These are phyloP conservation scores for Fusarium sp. DNA, from an alignment of 2,329 filamentous ascomycete species.

Conservation along the genomic window DNA sequence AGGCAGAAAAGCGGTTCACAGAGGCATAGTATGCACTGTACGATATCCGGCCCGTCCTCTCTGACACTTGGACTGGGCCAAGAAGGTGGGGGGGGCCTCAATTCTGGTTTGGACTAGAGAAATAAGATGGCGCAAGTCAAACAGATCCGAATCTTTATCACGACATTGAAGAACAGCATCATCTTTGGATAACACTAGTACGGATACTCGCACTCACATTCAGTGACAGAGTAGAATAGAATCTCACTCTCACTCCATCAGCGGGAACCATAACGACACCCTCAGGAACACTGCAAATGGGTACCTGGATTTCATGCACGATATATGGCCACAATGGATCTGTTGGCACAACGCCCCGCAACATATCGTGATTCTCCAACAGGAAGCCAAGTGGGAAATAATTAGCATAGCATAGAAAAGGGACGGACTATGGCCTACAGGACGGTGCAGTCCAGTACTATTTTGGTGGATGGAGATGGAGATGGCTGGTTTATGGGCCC, in stretches of 20 bases:
- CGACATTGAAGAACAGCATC: conserved; percentile 26
- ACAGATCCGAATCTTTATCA: conserved; percentile 31
- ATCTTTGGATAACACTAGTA: not conserved
- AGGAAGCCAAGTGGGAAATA: conserved; percentile 34
- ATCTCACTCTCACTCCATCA: conserved; percentile 5
- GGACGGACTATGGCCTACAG: not conserved
- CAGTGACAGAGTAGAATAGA: not conserved
- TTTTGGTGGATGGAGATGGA: conserved; percentile 31
- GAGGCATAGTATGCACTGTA: conserved; percentile 33
- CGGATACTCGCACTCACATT: too few relatives aligned
- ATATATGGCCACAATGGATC: conserved; percentile 48
- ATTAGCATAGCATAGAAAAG: conserved; percentile 10
- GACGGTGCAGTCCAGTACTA: conserved; percentile 14
- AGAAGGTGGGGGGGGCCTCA: conserved; percentile 34
- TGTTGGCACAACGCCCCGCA: conserved; percentile 46
- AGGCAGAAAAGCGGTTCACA: not conserved
- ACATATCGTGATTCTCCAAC: conserved; percentile 44
- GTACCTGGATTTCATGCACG: conserved; percentile 45
- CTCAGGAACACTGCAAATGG: conserved; percentile 39
- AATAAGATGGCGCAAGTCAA: conserved; percentile 42
- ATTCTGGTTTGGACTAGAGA: conserved; percentile 36
- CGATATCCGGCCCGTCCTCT: conserved; percentile 24
- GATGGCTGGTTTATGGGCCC: conserved; percentile 41
- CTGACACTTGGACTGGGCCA: conserved; percentile 30
- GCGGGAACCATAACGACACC: conserved; percentile 2